Evolutionary conservation across 1,284 basidiomycete genomes (phyloP).

Genomic region (Cryptococcus amylolentus): DNA sequence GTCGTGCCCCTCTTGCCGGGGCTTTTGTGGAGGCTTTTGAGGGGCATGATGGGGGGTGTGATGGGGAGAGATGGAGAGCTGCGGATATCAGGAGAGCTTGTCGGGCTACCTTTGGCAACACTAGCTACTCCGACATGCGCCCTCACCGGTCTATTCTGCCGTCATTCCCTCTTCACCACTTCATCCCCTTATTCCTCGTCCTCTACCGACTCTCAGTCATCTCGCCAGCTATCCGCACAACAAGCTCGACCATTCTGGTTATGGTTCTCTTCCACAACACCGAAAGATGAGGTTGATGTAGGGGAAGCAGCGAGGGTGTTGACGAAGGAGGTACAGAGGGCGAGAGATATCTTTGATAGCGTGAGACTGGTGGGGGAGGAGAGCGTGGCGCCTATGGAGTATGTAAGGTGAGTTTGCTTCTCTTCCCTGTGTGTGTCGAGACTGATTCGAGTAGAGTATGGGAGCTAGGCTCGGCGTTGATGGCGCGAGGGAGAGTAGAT

Average conservation of each 20-base stretch:
- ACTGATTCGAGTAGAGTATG: constrained; percentile 28
- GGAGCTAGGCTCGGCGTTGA: constrained; percentile 39
- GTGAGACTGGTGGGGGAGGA: constrained; percentile 35
- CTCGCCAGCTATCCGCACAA: constrained; percentile 7
- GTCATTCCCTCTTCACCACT: constrained; percentile 1
- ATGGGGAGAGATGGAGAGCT: constrained; percentile 7
- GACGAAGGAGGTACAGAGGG: constrained; percentile 31
- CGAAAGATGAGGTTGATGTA: constrained; percentile 18
- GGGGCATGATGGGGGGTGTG: constrained; percentile 9
- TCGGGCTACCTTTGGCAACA: constrained; percentile 19
- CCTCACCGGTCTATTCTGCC: constrained; percentile 26
- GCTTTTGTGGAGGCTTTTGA: constrained; percentile 12
- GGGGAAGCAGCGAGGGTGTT: constrained; percentile 33
- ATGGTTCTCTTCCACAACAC: constrained; percentile 1
- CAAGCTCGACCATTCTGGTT: constrained; percentile 30
- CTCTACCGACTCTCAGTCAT: constrained; percentile 6
- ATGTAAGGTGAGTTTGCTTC: constrained; percentile 32
- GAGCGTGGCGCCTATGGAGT: constrained; percentile 29
- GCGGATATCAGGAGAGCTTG: constrained; percentile 6
- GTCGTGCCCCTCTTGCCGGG: constrained; percentile 18
- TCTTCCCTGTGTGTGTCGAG: not conserved
- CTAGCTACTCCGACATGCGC: constrained; percentile 38
- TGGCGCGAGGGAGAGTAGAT: constrained; percentile 10
- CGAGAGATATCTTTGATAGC: constrained; percentile 43
- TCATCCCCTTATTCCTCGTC: not conserved